These are phyloP conservation scores for Scheffersomyces lignosus DNA, from an alignment of 805 yeast genomes.

Conservation along the genomic window DNA sequence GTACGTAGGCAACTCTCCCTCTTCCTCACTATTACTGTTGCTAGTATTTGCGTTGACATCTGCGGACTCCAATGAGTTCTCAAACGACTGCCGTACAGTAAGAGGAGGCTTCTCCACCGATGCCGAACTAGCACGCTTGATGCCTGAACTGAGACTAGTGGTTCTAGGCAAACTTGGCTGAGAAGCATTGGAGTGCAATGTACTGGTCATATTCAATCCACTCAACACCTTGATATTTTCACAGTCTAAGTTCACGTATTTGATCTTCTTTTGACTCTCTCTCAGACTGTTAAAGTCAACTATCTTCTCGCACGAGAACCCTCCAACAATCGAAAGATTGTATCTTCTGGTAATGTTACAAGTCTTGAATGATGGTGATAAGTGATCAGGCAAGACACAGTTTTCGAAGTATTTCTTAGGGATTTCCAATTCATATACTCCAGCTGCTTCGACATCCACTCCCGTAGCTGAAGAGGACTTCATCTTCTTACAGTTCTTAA, in stretches of 20 bases:
- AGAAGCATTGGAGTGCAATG: conserved; percentile 25
- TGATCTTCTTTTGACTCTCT: conserved; percentile 21
- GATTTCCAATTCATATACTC: conserved; percentile 43
- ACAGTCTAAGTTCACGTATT: conserved; percentile 29
- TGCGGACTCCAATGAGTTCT: neutral
- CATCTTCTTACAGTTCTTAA: conserved; percentile 31
- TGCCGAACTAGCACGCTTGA: neutral
- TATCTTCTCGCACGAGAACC: conserved; percentile 26
- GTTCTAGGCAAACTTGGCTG: conserved; percentile 15
- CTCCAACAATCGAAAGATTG: conserved; percentile 31
- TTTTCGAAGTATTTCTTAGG: conserved; percentile 39
- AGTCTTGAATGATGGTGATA: conserved; percentile 55
- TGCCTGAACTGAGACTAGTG: neutral
- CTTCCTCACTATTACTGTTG: neutral
- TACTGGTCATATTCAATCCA: conserved; percentile 28
- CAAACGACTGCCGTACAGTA: neutral
- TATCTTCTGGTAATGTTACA: conserved; percentile 57
- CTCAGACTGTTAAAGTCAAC: conserved; percentile 12
- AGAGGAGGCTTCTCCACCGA: conserved; percentile 1
- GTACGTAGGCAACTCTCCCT: conserved; percentile 30
- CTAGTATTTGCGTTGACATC: no score
- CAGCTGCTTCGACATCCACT: conserved; percentile 1
- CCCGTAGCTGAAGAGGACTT: conserved; percentile 17
- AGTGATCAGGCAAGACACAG: conserved; percentile 46
- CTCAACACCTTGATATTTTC: conserved; percentile 34